Evolutionary conservation across 208 protist genomes (phyloP), one percentile per base, ranked within the genome.

Genomic region (Wallacemonas sp.): DNA sequence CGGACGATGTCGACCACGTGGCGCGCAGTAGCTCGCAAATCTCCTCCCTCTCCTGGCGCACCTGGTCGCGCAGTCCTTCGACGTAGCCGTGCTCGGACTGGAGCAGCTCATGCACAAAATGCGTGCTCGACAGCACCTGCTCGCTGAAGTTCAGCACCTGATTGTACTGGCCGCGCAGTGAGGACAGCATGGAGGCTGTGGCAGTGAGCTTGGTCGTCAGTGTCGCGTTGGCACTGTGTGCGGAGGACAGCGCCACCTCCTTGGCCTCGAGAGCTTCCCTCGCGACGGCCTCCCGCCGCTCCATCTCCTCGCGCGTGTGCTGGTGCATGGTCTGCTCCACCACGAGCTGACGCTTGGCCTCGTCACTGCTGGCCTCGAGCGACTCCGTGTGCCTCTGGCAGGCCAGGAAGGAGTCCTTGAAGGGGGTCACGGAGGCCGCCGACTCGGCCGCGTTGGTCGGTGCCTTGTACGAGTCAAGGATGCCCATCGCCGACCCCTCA

Each of bases 21-120:
- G 55, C 39, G 39, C 61, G 79, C 26, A 88, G 73, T n/a, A 94
- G 70, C 41, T 86, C 77, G 21, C 62, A 73, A 61, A 88, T 80
- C 43, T 83, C 80, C 11, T 61, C 61, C 27, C 87, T 75, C 60
- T 89, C 79, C 39, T 82, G 69, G 24, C 63, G 62, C 21, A 91
- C 70, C 41, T 81, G 66, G 33, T 72, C 33, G 39, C 76, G 76
- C 70, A 90, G 77, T 36, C 61, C 69, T n/a, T 78, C 74, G n/a
- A 76, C 74, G 64, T 86, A 61, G 26, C 44, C 32, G 44, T 68
- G 66, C 41, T 85, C 84, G 39, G 62, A 63, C 21, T 78, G 76
- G 33, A 86, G 69, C 19, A 90, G 71, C 34, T 72, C 49, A 24
- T 83, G 64, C 36, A 86, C 57, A 44, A 58, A 72, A 30, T 33